phyloP scores from a whole-genome alignment of 208 protist genomes.

The Leishmania gerbilli region DNA sequence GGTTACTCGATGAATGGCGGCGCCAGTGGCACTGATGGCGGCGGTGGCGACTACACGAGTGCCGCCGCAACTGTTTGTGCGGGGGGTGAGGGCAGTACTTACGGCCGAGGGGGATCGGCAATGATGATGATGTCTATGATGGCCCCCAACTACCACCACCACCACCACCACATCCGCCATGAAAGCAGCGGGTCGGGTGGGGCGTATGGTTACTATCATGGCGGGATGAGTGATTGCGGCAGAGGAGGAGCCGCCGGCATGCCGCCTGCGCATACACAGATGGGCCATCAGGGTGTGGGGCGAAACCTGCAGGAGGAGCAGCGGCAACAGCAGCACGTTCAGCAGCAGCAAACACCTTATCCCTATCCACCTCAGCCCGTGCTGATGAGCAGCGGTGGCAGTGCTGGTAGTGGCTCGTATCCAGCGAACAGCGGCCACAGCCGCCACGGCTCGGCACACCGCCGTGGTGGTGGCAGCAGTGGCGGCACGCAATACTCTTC shows the following conservation, averaged over 20 bases:
- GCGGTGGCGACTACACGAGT: neutral
- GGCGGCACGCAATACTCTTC: neutral
- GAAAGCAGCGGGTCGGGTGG: neutral
- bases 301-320: neutral
- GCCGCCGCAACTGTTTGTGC: neutral
- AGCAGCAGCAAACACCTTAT: slow-evolving; percentile 8
- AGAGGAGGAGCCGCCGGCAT: neutral
- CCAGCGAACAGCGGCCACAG: neutral
- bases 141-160: neutral
- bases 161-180: neutral
- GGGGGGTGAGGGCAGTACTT: neutral
- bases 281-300: neutral
- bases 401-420: neutral
- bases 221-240: neutral
- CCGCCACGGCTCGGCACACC: neutral
- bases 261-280: neutral
- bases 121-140: neutral
- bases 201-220: neutral
- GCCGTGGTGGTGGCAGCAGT: neutral
- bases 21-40: neutral
- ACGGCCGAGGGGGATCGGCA: slow-evolving; percentile 1
- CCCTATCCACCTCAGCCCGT: neutral
- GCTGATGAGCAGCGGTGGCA: neutral
- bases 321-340: slow-evolving; percentile 4
- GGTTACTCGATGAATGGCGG: neutral